Conservation (phyloP, 1,139 yeast species). For the Zygosaccharomyces pseudobailii region DNA sequence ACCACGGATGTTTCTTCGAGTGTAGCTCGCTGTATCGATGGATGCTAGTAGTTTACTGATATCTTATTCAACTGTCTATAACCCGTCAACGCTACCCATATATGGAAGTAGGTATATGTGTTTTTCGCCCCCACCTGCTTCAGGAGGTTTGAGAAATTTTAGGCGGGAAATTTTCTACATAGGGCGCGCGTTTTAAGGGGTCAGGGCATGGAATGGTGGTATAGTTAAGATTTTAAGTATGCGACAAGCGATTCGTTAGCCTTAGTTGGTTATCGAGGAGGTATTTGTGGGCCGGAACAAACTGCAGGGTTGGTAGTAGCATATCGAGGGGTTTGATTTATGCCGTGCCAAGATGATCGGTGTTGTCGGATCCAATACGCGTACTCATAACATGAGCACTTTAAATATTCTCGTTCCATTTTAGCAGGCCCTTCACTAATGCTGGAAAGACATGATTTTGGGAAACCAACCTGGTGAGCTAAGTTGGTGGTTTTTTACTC, state of each 20-base stretch:
- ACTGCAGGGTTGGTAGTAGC: not conserved
- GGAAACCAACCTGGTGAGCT: not conserved
- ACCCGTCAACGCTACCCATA: not conserved
- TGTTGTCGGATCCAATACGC: too few relatives aligned
- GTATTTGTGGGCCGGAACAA: not conserved
- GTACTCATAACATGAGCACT: too few relatives aligned
- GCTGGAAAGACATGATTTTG: not conserved
- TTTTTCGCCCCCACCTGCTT: not conserved
- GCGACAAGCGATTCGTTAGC: not conserved
- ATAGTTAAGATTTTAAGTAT: not conserved
- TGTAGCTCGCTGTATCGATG: not conserved
- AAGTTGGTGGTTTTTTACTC: not conserved
- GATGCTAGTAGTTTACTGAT: not conserved
- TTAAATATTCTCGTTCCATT: too few relatives aligned
- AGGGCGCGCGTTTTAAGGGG: not conserved
- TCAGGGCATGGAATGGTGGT: not conserved
- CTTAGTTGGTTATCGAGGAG: not conserved
- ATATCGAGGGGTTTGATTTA: not conserved
- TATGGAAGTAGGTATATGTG: not conserved
- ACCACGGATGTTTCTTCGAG: not conserved
- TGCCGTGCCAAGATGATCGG: too few relatives aligned
- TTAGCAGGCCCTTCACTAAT: too few relatives aligned
- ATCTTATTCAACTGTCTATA: not conserved
- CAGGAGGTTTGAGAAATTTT: not conserved
- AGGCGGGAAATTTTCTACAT: not conserved